Evolutionary conservation across 305 asterid genomes (phyloP).

Genomic region (Coffea humblotiana): DNA sequence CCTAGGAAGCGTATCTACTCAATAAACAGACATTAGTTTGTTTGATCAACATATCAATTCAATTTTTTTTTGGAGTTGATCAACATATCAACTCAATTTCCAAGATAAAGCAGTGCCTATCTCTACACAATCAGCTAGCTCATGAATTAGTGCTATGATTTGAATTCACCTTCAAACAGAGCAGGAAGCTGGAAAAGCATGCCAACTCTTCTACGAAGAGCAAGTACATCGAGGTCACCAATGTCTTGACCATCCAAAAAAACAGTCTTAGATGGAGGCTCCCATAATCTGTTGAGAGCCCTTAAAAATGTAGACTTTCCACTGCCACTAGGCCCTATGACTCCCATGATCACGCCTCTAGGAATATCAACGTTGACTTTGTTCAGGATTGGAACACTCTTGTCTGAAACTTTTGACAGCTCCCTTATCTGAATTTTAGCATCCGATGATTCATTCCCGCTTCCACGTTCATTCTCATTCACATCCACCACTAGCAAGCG

Average conservation of each 20-base stretch:
- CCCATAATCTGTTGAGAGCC: slow-evolving; percentile 71
- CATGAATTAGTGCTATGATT: not conserved
- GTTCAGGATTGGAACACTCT: slow-evolving; percentile 42
- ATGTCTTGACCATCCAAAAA: slow-evolving; percentile 66
- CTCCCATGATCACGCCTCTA: slow-evolving; percentile 55
- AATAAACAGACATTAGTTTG: not conserved
- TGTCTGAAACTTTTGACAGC: slow-evolving; percentile 41
- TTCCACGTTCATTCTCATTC: slow-evolving; percentile 19
- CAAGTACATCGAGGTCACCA: slow-evolving; percentile 55
- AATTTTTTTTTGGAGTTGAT: not conserved
- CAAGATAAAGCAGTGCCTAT: not conserved
- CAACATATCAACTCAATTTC: not conserved
- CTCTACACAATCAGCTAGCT: not conserved
- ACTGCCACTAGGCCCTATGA: slow-evolving; percentile 79
- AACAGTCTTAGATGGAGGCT: slow-evolving; percentile 53
- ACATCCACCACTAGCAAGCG: slow-evolving; percentile 29
- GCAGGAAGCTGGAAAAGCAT: slow-evolving; percentile 79
- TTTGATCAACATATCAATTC: not conserved
- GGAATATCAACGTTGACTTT: slow-evolving; percentile 55
- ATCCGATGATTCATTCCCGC: slow-evolving; percentile 7
- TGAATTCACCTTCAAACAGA: slow-evolving; percentile 50
- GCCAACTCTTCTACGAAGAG: slow-evolving; percentile 62
- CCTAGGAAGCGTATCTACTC: not conserved
- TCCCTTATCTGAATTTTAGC: slow-evolving; percentile 49
- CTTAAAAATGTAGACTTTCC: slow-evolving; percentile 71